Evolutionary conservation across 257 asterid genomes (phyloP), one percentile per base, ranked within the genome.

Genomic region (Petrea volubilis): DNA sequence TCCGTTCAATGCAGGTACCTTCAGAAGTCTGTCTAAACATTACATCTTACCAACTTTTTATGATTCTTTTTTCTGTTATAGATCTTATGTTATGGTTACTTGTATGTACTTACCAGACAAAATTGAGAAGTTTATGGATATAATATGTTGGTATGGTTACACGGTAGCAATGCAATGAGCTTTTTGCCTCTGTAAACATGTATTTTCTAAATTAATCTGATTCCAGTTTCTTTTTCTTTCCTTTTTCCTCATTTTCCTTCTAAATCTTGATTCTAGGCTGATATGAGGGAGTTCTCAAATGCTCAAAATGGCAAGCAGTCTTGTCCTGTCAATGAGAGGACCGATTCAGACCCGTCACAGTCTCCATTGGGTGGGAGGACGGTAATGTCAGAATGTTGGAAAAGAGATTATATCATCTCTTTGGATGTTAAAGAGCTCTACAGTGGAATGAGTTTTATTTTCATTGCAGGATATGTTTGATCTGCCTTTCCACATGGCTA

Each of bases 321-420:
- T 73, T 70, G 75, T 78, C 80, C 89, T 55, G 83, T 66, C 62
- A 93, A 75, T 74, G 88, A 81, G 58, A 86, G 89, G 85, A 78
- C 81, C 31, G 96, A 87, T 28, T 55, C 86, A 14, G 97, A 95
- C 67, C 85, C 75, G 68, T 86, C 90, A 57, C 95, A 86, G 79
- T 90, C 99, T 41, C 98, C 99, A 34, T 78, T 95, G 85, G 95
- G 97, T 61, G 97, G 98, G 52, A 81, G 88, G 78, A 95, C 94
- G 86, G 99, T 92, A n/a, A 85, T 75, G 89, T 49, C 63, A 65
- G 34, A 71, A 28, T 72, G 58, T 65, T 67, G 21, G 64, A n/a
- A 55, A 41, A 27, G 34, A 31, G 40, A 53, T 34, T 67, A 17
- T 21, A 8, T 50, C 11, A 24, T 29, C 46, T 33, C 53, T 58